These are phyloP conservation scores for Scorias spongiosa DNA, from an alignment of 2,329 filamentous ascomycete species.

Conservation along the genomic window DNA sequence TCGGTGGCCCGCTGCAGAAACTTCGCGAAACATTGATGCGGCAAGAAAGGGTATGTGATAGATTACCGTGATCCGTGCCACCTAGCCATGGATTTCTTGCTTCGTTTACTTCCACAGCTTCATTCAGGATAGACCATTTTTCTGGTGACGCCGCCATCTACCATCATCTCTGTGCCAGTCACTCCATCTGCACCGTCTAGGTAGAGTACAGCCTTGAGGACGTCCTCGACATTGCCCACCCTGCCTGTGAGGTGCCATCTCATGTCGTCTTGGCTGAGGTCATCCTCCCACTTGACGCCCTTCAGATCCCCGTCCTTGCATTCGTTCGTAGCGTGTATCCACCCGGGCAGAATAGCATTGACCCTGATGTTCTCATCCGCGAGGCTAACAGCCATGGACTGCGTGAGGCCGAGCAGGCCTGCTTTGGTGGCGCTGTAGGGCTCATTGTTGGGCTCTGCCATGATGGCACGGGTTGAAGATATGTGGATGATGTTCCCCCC, in stretches of 20 bases:
- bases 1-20: too few relatives aligned
- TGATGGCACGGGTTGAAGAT: slow-evolving; percentile 34
- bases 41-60: too few relatives aligned
- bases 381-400: slow-evolving; percentile 33
- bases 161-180: slow-evolving; percentile 30
- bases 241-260: slow-evolving; percentile 35
- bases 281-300: slow-evolving; percentile 30
- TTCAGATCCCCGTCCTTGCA: slow-evolving; percentile 26
- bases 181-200: slow-evolving; percentile 25
- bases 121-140: slow-evolving; percentile 30
- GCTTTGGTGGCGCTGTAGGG: slow-evolving; percentile 37
- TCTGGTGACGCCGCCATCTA: slow-evolving; percentile 31
- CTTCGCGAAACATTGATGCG: too few relatives aligned
- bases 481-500: slow-evolving; percentile 29
- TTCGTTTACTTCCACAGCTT: not conserved
- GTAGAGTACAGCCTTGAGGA: slow-evolving; percentile 27
- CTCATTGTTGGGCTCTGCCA: slow-evolving; percentile 35
- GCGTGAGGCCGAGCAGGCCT: slow-evolving; percentile 34
- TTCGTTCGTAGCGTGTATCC: slow-evolving; percentile 36
- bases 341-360: slow-evolving; percentile 36
- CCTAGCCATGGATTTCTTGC: too few relatives aligned
- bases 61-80: too few relatives aligned
- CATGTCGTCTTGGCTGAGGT: slow-evolving; percentile 29
- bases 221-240: slow-evolving; percentile 36
- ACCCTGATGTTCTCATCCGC: slow-evolving; percentile 29